phyloP scores from a whole-genome alignment of 2,329 filamentous ascomycete species.

The Colletotrichum acutatum region DNA sequence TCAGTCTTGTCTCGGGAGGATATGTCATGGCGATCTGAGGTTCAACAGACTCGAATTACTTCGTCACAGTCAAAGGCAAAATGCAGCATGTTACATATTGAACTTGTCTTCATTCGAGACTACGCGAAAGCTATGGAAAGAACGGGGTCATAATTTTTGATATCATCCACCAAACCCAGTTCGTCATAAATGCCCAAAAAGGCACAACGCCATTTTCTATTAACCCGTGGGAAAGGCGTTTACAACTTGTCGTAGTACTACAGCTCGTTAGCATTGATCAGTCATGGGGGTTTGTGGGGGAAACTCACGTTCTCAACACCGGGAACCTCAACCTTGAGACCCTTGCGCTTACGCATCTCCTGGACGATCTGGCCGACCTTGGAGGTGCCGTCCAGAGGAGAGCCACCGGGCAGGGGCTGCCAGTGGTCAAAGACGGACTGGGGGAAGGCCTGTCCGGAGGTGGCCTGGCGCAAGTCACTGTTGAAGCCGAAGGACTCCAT shows the following conservation, averaged over 20 bases:
- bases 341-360: slow-evolving; percentile 98
- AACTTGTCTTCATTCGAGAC: slow-evolving; percentile 36
- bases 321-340: slow-evolving; percentile 96
- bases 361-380: slow-evolving; percentile 87
- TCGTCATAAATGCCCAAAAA: slow-evolving; percentile 54
- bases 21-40: too few species aligned
- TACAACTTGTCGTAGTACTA: slow-evolving; percentile 99
- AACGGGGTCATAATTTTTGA: slow-evolving; percentile 41
- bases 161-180: slow-evolving; percentile 49
- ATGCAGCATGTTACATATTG: slow-evolving; percentile 15
- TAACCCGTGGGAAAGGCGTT: slow-evolving; percentile 57
- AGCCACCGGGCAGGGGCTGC: slow-evolving; percentile 95
- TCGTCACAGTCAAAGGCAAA: not conserved
- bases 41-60: not conserved
- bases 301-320: slow-evolving; percentile 92
- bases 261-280: slow-evolving; percentile 40
- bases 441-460: slow-evolving; percentile 98
- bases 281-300: not conserved
- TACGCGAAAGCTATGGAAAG: slow-evolving; percentile 37
- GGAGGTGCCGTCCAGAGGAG: slow-evolving; percentile 82
- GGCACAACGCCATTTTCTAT: slow-evolving; percentile 59
- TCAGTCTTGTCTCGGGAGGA: not conserved
- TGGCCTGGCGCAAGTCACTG: slow-evolving; percentile 92
- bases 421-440: slow-evolving; percentile 99
- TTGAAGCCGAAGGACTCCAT: slow-evolving; percentile 99